Evolutionary conservation across 441 rosid genomes (phyloP), one percentile per base, ranked within the genome.

Genomic region (Arabidopsis hybrid): DNA sequence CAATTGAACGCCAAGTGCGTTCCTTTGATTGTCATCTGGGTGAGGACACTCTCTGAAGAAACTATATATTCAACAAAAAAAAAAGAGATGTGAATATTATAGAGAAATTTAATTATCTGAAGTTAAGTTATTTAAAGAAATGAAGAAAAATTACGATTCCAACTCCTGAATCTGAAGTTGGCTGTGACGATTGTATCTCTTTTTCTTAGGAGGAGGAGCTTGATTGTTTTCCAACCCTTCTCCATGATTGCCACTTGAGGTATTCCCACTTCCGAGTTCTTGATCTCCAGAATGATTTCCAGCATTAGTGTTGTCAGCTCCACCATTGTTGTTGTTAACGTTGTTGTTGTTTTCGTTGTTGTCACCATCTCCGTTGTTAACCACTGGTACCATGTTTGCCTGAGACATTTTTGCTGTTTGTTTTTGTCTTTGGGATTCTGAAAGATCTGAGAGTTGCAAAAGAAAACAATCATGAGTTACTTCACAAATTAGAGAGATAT

Each of bases 11-110:
- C 96, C 83, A 3, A 95, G 83, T 10, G 85, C 91, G 65, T 87
- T 95, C 82, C 98, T 85, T 71, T 92, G 99, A 80, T 89, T 92
- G 75, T 91, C 99, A 79, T 95, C 98, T 12, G 99, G 99, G 69
- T 95, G 99, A 1, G 95, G 98, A 75, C 92, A 92, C 78, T 88
- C 92, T 31, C 84, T 89, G 86, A 69, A 78, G 42, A 68, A 78
- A 0, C 78, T 78, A 68, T 21, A 21, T 21, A 21, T 50, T 38
- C 32, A 53, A 68, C 49, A 60, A 70, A 67, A 1, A 62, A 13
- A 47, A 8, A 39, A 11, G 38, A 21, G 7, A 52, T 66, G 13
- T 78, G 36, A 66, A 26, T 26, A 26, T 26, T 26, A 26, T 26
- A 26, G 29, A 26, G 29, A 1, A 26, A 26, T 26, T 26, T 26